phyloP scores from a whole-genome alignment of 2,329 filamentous ascomycete species.

The Fusarium humuli region DNA sequence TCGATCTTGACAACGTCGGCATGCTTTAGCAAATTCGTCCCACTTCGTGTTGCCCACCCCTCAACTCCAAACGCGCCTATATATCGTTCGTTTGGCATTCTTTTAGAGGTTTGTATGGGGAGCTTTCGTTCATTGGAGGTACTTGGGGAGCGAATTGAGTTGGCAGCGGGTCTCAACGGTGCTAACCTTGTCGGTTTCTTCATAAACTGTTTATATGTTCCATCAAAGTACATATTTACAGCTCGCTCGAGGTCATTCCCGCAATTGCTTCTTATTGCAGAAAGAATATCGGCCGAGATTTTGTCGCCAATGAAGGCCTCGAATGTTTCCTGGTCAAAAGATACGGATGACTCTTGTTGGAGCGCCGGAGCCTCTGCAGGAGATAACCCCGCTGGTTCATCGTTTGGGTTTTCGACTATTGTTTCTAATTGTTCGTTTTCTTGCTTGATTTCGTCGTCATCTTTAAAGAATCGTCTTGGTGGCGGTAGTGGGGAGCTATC shows the following conservation, averaged over 20 bases:
- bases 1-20: conserved; percentile 89
- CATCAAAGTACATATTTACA: conserved; percentile 77
- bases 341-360: conserved; percentile 46
- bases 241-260: conserved; percentile 70
- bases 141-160: conserved; percentile 22
- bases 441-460: conserved; percentile 38
- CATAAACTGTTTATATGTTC: conserved; percentile 69
- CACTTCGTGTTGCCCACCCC: conserved; percentile 92
- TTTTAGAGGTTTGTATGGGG: conserved; percentile 27
- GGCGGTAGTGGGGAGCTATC: conserved; percentile 41
- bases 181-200: conserved; percentile 43
- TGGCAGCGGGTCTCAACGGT: conserved; percentile 8
- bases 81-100: conserved; percentile 69
- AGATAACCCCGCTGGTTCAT: conserved; percentile 21
- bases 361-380: conserved; percentile 15
- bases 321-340: conserved; percentile 69
- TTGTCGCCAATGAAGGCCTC: conserved; percentile 70
- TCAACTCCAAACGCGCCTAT: conserved; percentile 92
- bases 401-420: conserved; percentile 28
- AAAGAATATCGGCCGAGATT: conserved; percentile 61
- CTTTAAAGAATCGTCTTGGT: conserved; percentile 45
- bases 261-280: conserved; percentile 65
- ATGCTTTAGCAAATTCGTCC: conserved; percentile 78
- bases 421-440: conserved; percentile 32
- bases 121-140: conserved; percentile 17